Evolutionary conservation across 2,329 filamentous ascomycete species (phyloP).

Genomic region (Ophiosphaerella korrae): DNA sequence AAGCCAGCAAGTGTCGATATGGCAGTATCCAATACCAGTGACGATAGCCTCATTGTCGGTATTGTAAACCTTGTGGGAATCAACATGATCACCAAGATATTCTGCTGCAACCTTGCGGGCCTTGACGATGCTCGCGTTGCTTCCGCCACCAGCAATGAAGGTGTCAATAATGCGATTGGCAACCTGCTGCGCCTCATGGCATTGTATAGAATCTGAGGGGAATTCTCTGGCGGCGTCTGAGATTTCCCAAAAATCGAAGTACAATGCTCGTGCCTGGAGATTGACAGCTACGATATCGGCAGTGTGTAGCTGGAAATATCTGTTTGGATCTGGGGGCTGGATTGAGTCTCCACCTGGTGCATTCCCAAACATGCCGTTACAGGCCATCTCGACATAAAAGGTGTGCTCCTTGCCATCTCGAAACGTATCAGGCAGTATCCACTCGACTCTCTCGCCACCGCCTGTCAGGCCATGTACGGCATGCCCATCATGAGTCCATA

Average conservation of each 20-base stretch:
- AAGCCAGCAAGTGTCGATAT: constrained; percentile 98
- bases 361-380: constrained; percentile 98
- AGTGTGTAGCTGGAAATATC: constrained; percentile 73
- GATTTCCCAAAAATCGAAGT: constrained; percentile 96
- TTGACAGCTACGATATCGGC: constrained; percentile 92
- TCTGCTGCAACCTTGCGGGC: constrained; percentile 81
- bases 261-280: constrained; percentile 78
- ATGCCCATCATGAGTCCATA: constrained; percentile 89
- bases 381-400: constrained; percentile 98
- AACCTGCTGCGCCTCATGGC: constrained; percentile 82
- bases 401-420: constrained; percentile 84
- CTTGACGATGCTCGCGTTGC: constrained; percentile 74
- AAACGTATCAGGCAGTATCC: constrained; percentile 83
- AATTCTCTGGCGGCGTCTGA: constrained; percentile 90
- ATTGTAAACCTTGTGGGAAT: constrained; percentile 84
- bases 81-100: constrained; percentile 76
- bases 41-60: constrained; percentile 76
- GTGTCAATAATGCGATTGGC: constrained; percentile 88
- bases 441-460: constrained; percentile 84
- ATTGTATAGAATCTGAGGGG: constrained; percentile 83
- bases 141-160: constrained; percentile 78
- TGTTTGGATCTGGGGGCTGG: constrained; percentile 85
- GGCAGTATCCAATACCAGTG: constrained; percentile 90
- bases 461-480: constrained; percentile 92
- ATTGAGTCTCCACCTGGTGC: constrained; percentile 82